Conservation (phyloP, 1,284 basidiomycete species). For the Ustilago trichophora region DNA sequence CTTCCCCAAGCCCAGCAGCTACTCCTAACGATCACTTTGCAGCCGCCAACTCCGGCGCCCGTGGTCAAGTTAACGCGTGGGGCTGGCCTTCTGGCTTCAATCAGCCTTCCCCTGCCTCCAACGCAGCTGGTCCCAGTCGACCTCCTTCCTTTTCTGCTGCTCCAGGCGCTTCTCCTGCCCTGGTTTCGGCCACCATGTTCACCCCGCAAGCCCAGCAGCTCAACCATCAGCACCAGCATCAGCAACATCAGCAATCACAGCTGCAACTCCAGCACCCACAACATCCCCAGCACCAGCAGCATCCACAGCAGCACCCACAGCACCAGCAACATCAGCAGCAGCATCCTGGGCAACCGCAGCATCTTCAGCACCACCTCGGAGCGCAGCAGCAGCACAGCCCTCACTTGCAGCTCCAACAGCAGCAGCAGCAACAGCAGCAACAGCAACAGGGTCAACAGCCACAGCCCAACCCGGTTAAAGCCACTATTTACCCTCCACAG, state of each 20-base stretch:
- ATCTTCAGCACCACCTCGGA: conserved; percentile 19
- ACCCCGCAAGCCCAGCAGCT: conserved; percentile 29
- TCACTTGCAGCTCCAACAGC: conserved; percentile 6
- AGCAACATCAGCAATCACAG: conserved; percentile 16
- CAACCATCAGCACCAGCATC: conserved; percentile 27
- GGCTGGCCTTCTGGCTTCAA: conserved; percentile 52
- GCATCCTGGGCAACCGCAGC: conserved; percentile 18
- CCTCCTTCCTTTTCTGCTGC: conserved; percentile 15
- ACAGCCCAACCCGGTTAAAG: conserved; percentile 16
- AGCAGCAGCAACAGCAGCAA: conserved; percentile 8
- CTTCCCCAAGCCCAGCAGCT: conserved; percentile 19
- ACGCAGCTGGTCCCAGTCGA: conserved; percentile 23
- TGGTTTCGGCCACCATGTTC: conserved; percentile 30
- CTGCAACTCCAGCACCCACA: conserved; percentile 26
- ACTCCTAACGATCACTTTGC: conserved; percentile 25
- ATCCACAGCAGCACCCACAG: conserved; percentile 20
- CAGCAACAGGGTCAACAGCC: conserved; percentile 23
- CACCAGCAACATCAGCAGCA: conserved; percentile 21
- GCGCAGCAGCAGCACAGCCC: conserved; percentile 11
- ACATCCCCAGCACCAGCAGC: conserved; percentile 35
- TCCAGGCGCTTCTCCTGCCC: conserved; percentile 25
- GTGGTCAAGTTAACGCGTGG: conserved; percentile 51
- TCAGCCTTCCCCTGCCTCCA: conserved; percentile 29
- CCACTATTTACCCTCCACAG: conserved; percentile 49
- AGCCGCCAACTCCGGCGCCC: conserved; percentile 7